Evolutionary conservation across 352 stramenopile species (phyloP), one percentile per base, ranked within the genome.

Genomic region (Globisporangium acanthophoron): DNA sequence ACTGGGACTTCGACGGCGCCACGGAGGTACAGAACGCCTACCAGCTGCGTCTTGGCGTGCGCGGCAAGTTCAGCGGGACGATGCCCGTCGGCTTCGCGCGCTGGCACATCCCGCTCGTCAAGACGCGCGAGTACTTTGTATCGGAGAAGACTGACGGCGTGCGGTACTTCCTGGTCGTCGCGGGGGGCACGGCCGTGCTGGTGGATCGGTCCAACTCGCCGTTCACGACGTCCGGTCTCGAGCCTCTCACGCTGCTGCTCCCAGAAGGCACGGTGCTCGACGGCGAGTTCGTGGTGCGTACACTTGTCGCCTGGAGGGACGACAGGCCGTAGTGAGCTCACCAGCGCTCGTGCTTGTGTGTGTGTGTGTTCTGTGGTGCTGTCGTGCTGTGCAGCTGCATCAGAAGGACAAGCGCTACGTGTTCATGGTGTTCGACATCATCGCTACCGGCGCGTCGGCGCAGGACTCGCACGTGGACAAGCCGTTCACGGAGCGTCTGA

Each of bases 71-170:
- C 69, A 83, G 77, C 43, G 89, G 89, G 0, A 95, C 89, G 9
- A 96, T 96, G 87, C 89, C 89, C 8, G 89, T 96, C 18, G 90
- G 90, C 9, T 96, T 97, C 79, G 88, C 88, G n/a, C 81, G 87
- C 39, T 90, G 78, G 71, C 82, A 96, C 62, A 93, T 97, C 51
- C 81, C 85, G 39, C 59, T 88, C n/a, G 82, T 95, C 44, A 82
- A 88, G 63, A 76, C 80, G 43, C 71, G 76, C 44, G 86, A 92
- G 59, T 97, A 97, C 62, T 94, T 82, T 61, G 78, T 95, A 11
- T 93, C 87, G 11, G 89, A 97, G 67, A 97, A 97, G 73, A 97
- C 89, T 6, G 89, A 97, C 60, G 89, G 88, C 27, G 87, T 97
- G 56, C 84, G 89, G 33, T 97, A 96, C 51, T 95, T 97, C 50